A percentile compares a stretch with the other conserved stretches of the same genome.
phyloP scores from a whole-genome alignment of 2,329 filamentous ascomycete species.

The Dothideomycetidae sp. region DNA sequence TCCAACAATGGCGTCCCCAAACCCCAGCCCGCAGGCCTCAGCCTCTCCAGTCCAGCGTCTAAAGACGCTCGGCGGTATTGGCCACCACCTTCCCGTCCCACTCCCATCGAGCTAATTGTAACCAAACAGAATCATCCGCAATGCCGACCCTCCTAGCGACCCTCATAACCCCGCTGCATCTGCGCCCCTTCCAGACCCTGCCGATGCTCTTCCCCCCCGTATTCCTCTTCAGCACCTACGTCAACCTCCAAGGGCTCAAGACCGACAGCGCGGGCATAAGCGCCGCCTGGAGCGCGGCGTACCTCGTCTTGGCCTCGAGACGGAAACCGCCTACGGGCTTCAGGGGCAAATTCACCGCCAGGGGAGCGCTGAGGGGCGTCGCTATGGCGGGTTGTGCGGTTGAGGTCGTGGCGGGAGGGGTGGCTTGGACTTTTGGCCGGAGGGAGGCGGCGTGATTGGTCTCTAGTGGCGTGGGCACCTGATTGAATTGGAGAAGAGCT shows the following conservation, averaged over 20 bases:
- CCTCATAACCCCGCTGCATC: constrained; percentile 50
- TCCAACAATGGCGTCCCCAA: not conserved
- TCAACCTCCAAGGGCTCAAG: constrained; percentile 49
- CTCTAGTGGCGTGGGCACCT: no score
- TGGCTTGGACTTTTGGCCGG: constrained; percentile 38
- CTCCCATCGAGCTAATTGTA: constrained; percentile 9
- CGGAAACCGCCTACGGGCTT: constrained; percentile 33
- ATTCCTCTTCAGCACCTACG: constrained; percentile 50
- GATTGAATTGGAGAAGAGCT: no score
- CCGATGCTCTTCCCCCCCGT: constrained; percentile 55
- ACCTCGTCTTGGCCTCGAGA: constrained; percentile 47
- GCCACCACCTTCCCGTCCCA: constrained; percentile 2
- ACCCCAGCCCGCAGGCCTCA: constrained; percentile 14
- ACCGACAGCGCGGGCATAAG: constrained; percentile 49
- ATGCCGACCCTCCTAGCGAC: constrained; percentile 52
- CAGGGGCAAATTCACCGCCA: constrained; percentile 33
- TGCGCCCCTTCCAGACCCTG: constrained; percentile 49
- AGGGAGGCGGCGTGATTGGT: constrained; percentile 25
- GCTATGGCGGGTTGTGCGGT: constrained; percentile 37
- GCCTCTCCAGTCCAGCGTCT: constrained; percentile 1
- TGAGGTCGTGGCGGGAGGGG: constrained; percentile 37
- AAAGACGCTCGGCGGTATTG: constrained; percentile 4
- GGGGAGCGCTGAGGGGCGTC: constrained; percentile 38
- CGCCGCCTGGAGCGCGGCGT: constrained; percentile 51
- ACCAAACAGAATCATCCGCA: constrained; percentile 39